phyloP scores from a whole-genome alignment of 139 green algal genomes.

The Edaphochlamys debaryana region DNA sequence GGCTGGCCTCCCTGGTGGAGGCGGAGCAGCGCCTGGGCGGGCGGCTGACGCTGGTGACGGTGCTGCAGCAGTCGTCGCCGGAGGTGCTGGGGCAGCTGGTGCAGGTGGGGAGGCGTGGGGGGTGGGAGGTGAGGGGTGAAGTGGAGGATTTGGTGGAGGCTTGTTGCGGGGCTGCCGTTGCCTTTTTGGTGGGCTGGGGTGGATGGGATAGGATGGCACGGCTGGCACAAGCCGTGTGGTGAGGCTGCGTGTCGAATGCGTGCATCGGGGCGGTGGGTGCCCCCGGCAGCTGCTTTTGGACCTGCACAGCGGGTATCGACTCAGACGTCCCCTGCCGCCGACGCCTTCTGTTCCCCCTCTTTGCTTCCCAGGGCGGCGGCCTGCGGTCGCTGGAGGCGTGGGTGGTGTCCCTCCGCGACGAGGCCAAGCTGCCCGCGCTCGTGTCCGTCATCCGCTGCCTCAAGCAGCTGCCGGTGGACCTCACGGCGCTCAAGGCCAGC shows the following conservation, averaged over 20 bases:
- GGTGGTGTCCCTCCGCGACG: constrained; percentile 22
- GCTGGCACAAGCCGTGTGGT: background rate
- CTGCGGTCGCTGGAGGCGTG: constrained; percentile 23
- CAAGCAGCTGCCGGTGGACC: constrained; percentile 21
- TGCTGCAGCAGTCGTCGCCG: constrained; percentile 27
- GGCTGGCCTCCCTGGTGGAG: constrained; percentile 30
- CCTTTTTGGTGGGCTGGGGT: background rate
- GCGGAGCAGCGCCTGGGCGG: constrained; percentile 31
- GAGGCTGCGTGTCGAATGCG: background rate
- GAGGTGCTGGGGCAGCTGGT: constrained; percentile 25
- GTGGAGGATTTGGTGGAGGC: too few relatives aligned
- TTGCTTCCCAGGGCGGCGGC: constrained; percentile 19
- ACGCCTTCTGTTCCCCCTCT: too few relatives aligned
- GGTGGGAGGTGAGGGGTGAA: too few relatives aligned
- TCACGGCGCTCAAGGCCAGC: constrained; percentile 30
- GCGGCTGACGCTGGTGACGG: constrained; percentile 29
- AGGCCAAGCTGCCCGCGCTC: background rate
- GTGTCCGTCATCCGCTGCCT: constrained; percentile 19
- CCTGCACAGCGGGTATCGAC: too few relatives aligned
- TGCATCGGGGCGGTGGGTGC: too few relatives aligned
- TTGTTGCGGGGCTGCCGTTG: too few relatives aligned
- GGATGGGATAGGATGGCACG: too few relatives aligned
- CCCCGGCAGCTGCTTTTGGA: too few relatives aligned
- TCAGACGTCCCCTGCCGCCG: too few relatives aligned
- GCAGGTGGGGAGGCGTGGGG: background rate